Base-by-base conservation (phyloP, 331 rosid genomes). In the Acacia pycnantha region DNA sequence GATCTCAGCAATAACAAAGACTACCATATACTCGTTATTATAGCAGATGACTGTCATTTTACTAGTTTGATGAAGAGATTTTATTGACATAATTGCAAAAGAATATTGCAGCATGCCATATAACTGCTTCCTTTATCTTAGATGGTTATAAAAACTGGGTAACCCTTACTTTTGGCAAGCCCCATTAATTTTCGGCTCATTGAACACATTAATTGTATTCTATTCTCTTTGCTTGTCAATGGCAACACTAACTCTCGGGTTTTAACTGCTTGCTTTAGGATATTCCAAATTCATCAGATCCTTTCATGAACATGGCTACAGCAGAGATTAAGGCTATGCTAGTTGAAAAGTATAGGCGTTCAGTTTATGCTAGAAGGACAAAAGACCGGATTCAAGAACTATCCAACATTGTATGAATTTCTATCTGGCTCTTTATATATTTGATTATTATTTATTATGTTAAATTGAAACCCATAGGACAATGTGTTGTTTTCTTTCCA, bases 301-400 rank as follows among this genome's bases (percentile, higher is more conserved):
- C 98, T 70, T 85, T 92, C 83, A 48, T 76, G 91, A 88, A 90
- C 79, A 13, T 87, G 84, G 92, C 94, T 51, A 92, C 97, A 14
- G 89, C 94, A 56, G 87, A 90, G 82, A 95, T 93, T 44, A 91
- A 88, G 82, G 90, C 91, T 50, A 85, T 43, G 88, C 92, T 95
- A 8, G 83, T 89, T 77, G 97, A 91, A 58, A 91, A 82, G 65
- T 95, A 92, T 79, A 86, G 84, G 82, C 79, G 88, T 70, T 95
- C 99, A 3, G 56, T 85, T 22, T 91, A 90, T 59, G 93, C 91
- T 41, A 88, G 43, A 70, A 83, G 84, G 78, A 90, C 89, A 51
- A 92, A 79, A 84, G 87, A 85, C n/a, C 86, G 88, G 84, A 88
- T 91, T 73, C 89, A 73, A 86, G 92, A 92, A 81, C 85, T 92